Percentiles rank a stretch among this genome's conserved stretches.
Conservation (phyloP, 2,329 filamentous ascomycete species). For the Grosmannia clavigera region DNA sequence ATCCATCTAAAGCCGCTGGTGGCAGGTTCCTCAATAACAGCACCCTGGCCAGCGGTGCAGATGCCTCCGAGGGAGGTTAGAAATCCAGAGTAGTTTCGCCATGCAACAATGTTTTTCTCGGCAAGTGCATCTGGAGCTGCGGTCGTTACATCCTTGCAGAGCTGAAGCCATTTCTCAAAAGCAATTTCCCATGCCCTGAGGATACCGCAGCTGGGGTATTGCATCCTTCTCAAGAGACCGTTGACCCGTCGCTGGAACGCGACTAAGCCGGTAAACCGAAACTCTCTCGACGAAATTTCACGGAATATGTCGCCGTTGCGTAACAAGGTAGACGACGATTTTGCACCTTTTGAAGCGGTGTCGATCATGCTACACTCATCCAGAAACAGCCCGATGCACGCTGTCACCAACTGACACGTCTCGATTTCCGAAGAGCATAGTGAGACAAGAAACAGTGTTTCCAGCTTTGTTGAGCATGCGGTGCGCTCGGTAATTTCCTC, state of each 20-base stretch:
- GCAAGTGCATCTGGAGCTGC: conserved; percentile 37
- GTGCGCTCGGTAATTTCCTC: conserved; percentile 43
- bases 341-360: conserved; percentile 34
- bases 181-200: conserved; percentile 54
- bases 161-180: conserved; percentile 51
- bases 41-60: conserved; percentile 48
- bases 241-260: conserved; percentile 57
- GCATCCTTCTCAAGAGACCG: conserved; percentile 45
- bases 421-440: conserved; percentile 55
- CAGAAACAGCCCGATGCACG: conserved; percentile 48
- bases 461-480: conserved; percentile 40
- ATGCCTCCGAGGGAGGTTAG: conserved; percentile 54
- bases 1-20: conserved; percentile 51
- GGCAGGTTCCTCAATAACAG: conserved; percentile 44
- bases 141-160: conserved; percentile 52
- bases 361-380: conserved; percentile 47
- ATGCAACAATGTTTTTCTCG: conserved; percentile 46
- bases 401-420: conserved; percentile 51
- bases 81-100: conserved; percentile 59
- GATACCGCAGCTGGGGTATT: conserved; percentile 53
- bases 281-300: conserved; percentile 50
- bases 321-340: conserved; percentile 38
- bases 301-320: conserved; percentile 49
- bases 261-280: conserved; percentile 55
- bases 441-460: conserved; percentile 50